phyloP scores from a whole-genome alignment of 352 stramenopile species.

The Phytophthora citricola region DNA sequence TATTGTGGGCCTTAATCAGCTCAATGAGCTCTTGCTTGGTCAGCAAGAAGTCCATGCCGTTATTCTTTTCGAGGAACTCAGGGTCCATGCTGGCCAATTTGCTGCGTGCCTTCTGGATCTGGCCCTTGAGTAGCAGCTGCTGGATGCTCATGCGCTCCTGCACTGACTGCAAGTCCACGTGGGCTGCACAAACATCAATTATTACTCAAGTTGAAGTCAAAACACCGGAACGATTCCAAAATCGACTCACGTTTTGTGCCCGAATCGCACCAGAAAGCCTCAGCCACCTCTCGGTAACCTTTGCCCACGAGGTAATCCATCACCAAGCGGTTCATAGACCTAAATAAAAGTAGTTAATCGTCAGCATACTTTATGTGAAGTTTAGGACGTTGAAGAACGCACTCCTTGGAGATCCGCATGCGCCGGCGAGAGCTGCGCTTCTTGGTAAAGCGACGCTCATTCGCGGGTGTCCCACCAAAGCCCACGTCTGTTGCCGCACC shows the following conservation, averaged over 20 bases:
- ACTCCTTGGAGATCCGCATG: slow-evolving; percentile 80
- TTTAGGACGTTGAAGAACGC: slow-evolving; percentile 16
- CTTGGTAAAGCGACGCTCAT: slow-evolving; percentile 33
- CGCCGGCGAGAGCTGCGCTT: slow-evolving; percentile 43
- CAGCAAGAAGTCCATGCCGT: slow-evolving; percentile 74
- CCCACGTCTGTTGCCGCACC: slow-evolving; percentile 18
- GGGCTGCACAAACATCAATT: slow-evolving; percentile 36
- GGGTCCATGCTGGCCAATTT: slow-evolving; percentile 66
- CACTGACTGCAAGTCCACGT: slow-evolving; percentile 78
- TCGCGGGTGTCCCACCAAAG: slow-evolving; percentile 14
- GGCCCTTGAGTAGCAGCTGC: slow-evolving; percentile 65
- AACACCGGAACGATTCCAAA: background rate
- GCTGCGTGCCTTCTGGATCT: slow-evolving; percentile 62
- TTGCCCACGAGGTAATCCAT: slow-evolving; percentile 88
- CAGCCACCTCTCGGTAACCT: slow-evolving; percentile 76
- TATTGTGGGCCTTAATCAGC: slow-evolving; percentile 72
- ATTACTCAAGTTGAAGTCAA: slow-evolving; percentile 24
- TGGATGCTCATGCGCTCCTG: slow-evolving; percentile 79
- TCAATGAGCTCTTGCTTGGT: slow-evolving; percentile 85
- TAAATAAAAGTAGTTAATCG: slow-evolving; percentile 24
- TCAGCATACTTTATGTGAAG: slow-evolving; percentile 3
- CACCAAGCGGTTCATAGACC: slow-evolving; percentile 80
- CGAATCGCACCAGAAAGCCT: slow-evolving; percentile 78
- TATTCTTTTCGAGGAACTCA: slow-evolving; percentile 66
- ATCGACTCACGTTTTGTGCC: slow-evolving; percentile 67